phyloP scores from a whole-genome alignment of 768 basidiomycete genomes.

The Chiua virens region DNA sequence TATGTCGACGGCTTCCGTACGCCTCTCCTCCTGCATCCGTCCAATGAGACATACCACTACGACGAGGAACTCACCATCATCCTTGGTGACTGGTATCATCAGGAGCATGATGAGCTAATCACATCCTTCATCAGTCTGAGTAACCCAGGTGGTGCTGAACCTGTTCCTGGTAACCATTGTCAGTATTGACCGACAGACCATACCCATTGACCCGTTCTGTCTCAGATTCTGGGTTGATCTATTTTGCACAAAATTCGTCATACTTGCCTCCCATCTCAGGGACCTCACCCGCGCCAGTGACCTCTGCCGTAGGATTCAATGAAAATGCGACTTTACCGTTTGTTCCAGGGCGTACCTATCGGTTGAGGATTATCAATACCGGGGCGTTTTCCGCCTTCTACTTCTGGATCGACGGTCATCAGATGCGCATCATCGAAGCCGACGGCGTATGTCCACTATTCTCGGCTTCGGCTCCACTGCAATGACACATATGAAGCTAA shows the following conservation, averaged over 20 bases:
- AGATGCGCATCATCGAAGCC: slow-evolving; percentile 82
- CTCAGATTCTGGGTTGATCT: slow-evolving; percentile 76
- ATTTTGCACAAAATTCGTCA: slow-evolving; percentile 71
- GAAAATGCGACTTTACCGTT: slow-evolving; percentile 86
- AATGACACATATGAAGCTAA: not conserved
- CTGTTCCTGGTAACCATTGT: slow-evolving; percentile 65
- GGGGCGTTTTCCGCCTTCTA: slow-evolving; percentile 71
- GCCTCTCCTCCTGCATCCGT: slow-evolving; percentile 75
- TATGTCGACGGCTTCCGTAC: slow-evolving; percentile 94
- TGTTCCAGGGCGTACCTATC: slow-evolving; percentile 83
- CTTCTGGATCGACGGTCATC: slow-evolving; percentile 89
- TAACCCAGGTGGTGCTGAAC: slow-evolving; percentile 86
- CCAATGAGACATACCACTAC: slow-evolving; percentile 65
- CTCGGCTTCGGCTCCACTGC: not conserved
- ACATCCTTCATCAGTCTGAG: slow-evolving; percentile 64
- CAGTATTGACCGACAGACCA: not conserved
- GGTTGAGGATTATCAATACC: slow-evolving; percentile 85
- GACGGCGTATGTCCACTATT: slow-evolving; percentile 61
- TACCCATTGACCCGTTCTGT: not conserved
- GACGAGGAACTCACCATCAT: slow-evolving; percentile 90
- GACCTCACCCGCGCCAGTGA: slow-evolving; percentile 45
- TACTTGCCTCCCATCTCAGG: slow-evolving; percentile 66
- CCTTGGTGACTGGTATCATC: slow-evolving; percentile 92
- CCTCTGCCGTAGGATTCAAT: slow-evolving; percentile 73
- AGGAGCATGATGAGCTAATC: slow-evolving; percentile 62